Base-by-base conservation (phyloP, 2,329 filamentous ascomycete genomes). In the Aureobasidium lini region DNA sequence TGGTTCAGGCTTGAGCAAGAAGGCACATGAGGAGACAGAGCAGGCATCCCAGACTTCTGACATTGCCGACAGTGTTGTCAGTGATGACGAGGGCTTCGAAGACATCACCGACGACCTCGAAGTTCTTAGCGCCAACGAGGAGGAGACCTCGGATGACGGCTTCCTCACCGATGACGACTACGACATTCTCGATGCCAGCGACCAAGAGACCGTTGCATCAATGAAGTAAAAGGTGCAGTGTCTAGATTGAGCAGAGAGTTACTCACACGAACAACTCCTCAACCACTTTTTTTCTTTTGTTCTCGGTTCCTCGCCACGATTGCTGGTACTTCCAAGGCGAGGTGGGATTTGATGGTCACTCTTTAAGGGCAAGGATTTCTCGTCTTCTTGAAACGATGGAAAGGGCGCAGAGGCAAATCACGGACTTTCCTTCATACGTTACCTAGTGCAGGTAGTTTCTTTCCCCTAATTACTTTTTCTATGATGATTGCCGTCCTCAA, bases 141-240 rank as follows among this genome's bases (percentile, higher is more conserved):
- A 81, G 78, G 75, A 73, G n/a, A 77, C 78, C 39, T 80, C 84
- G 23, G 77, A 80, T n/a, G 84, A 88, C 62, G 89, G 87, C 11
- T 96, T 96, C 79, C 76, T 95, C 79, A 97, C 94, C 0, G 94
- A 99, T 64, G 94, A 97, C 73, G 94, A 99, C 76, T 99, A 97
- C 72, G 94, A 99, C 69, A 92, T 97, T 65, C 84, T 97, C 47
- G 91, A 96, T 76, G 93, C 91, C 44, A 95, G 90, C 61, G 93
- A 97, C 66, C 89, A 95, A 72, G 93, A 97, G 66, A 73, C 70
- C 46, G 66, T 72, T 43, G 67, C 68, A 23, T 61, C 59, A n/a
- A 57, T 52, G 57, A 52, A 59, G 56, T 57, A 57, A 46, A 50
- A 40, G 31, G 1, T 16, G 50, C 32, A 8, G 50, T 28, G 10